These are phyloP conservation scores for Pulicaria dysenterica DNA, from an alignment of 129 eudicot genomes.

Conservation along the genomic window DNA sequence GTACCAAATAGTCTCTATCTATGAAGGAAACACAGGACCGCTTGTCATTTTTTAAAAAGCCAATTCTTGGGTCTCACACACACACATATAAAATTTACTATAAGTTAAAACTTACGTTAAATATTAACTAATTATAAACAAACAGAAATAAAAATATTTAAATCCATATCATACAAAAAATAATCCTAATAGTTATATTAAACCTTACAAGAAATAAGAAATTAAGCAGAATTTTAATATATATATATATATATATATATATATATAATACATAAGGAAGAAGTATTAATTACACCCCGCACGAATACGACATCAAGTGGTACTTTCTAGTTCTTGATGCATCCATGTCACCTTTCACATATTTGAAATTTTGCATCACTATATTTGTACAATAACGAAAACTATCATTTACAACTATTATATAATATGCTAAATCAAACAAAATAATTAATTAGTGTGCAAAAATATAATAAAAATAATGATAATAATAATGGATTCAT, in stretches of 20 bases:
- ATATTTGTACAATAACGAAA: neutral
- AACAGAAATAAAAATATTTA: no score
- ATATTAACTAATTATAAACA: no score
- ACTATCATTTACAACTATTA: neutral
- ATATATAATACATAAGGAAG: neutral
- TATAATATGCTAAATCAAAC: constrained; percentile 16
- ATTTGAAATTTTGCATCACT: constrained; percentile 18
- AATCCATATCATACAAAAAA: no score
- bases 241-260: neutral
- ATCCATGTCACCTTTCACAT: constrained; percentile 13
- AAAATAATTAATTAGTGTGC: neutral
- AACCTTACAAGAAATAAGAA: no score
- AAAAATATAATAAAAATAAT: neutral
- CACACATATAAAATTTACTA: no score
- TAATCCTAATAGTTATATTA: no score
- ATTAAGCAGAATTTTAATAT: no score
- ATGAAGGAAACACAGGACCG: no score
- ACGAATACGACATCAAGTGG: neutral
- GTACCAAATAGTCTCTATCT: neutral
- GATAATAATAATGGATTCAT: neutral
- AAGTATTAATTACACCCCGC: neutral
- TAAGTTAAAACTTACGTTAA: no score
- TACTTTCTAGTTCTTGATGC: constrained; percentile 13
- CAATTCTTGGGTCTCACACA: neutral
- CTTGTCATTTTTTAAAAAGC: neutral